Conservation (phyloP, 2,329 filamentous ascomycete genomes). For the Diaporthe sp. region DNA sequence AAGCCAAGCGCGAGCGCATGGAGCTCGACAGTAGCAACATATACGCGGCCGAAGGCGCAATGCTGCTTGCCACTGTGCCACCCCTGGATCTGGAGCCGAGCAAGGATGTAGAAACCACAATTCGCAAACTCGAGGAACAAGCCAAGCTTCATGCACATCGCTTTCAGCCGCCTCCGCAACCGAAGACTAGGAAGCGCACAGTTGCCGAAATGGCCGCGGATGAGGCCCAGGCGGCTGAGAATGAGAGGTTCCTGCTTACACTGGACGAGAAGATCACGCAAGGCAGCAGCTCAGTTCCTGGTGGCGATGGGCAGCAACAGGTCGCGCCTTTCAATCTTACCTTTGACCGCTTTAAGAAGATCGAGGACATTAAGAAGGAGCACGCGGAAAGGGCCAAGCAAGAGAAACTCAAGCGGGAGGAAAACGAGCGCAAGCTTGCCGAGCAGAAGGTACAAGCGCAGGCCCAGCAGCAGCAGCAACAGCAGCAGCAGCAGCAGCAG, state of each 20-base stretch:
- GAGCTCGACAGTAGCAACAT: constrained; percentile 83
- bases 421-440: constrained; percentile 69
- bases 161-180: constrained; percentile 81
- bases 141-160: constrained; percentile 75
- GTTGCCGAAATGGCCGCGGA: constrained; percentile 96
- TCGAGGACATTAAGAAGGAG: constrained; percentile 85
- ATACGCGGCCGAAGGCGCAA: constrained; percentile 80
- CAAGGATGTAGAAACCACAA: constrained; percentile 76
- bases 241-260: constrained; percentile 93
- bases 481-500: constrained; percentile 60
- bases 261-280: constrained; percentile 86
- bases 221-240: constrained; percentile 89
- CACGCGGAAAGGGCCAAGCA: constrained; percentile 83
- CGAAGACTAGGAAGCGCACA: constrained; percentile 92
- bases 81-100: constrained; percentile 85
- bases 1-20: constrained; percentile 78
- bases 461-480: constrained; percentile 60
- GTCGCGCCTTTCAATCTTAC: constrained; percentile 84
- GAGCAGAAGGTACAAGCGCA: constrained; percentile 63
- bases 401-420: constrained; percentile 78
- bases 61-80: constrained; percentile 80
- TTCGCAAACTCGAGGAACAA: constrained; percentile 73
- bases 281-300: constrained; percentile 71
- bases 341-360: constrained; percentile 92
- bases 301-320: constrained; percentile 80